Evolutionary conservation across 306 rosid species (phyloP).

Genomic region (Pterocarpus santalinus): DNA sequence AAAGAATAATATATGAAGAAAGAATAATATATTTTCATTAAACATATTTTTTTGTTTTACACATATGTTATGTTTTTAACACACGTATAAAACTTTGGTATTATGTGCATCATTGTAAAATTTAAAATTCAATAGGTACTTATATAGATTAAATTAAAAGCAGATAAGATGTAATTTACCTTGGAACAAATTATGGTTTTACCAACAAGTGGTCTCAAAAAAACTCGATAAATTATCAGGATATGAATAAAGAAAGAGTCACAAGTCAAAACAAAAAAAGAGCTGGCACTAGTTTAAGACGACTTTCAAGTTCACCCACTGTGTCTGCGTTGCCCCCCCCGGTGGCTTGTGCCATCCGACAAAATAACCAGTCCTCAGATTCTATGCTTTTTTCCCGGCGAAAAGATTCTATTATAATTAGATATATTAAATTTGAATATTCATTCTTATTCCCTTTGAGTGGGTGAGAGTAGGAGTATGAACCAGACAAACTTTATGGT

Average conservation of each 20-base stretch:
- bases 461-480: background rate
- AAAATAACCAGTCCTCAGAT: background rate
- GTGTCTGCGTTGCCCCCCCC: background rate
- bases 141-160: background rate
- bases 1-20: too few relatives aligned
- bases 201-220: background rate
- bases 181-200: background rate
- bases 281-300: background rate
- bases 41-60: too few relatives aligned
- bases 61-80: too few relatives aligned
- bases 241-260: background rate
- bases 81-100: too few relatives aligned
- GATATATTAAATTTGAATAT: conserved; percentile 15
- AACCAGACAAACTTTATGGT: background rate
- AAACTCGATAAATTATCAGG: background rate
- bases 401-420: conserved; percentile 6
- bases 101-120: too few relatives aligned
- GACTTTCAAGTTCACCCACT: background rate
- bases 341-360: conserved; percentile 26
- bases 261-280: background rate
- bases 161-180: background rate
- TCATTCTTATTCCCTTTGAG: background rate
- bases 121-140: background rate
- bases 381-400: background rate
- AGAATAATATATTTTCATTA: too few relatives aligned